These are phyloP conservation scores for Diutina catenulata DNA, from an alignment of 1,139 yeast species.

Conservation along the genomic window DNA sequence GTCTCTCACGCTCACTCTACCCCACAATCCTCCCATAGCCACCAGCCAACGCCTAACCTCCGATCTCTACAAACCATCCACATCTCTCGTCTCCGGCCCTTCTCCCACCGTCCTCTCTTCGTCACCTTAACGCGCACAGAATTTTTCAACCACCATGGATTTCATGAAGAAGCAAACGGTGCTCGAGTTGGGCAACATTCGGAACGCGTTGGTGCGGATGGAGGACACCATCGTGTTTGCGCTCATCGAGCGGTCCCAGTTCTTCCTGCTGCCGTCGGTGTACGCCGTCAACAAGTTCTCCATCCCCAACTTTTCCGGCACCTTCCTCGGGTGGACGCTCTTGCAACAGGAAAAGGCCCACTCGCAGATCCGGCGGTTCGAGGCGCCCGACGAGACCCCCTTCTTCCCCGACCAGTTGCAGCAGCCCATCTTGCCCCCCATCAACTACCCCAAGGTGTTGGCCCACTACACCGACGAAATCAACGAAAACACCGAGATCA, in stretches of 20 bases:
- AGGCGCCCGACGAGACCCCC: slow-evolving; percentile 93
- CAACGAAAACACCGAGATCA: slow-evolving; percentile 63
- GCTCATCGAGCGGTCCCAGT: slow-evolving; percentile 87
- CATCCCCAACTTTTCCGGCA: slow-evolving; percentile 63
- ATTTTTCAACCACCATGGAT: slow-evolving; percentile 44
- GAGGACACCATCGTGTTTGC: slow-evolving; percentile 93
- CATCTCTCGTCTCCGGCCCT: too few relatives aligned
- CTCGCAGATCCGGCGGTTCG: slow-evolving; percentile 78
- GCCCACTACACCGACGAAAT: slow-evolving; percentile 66
- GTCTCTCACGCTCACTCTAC: too few relatives aligned
- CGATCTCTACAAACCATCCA: too few relatives aligned
- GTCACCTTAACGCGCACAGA: not conserved
- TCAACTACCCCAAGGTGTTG: slow-evolving; percentile 67
- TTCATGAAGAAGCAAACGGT: slow-evolving; percentile 78
- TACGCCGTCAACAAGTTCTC: slow-evolving; percentile 48
- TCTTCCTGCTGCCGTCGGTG: slow-evolving; percentile 63
- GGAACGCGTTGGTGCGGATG: slow-evolving; percentile 80
- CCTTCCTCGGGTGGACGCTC: slow-evolving; percentile 80
- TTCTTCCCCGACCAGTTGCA: slow-evolving; percentile 64
- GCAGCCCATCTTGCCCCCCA: slow-evolving; percentile 63
- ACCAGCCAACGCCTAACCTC: too few relatives aligned
- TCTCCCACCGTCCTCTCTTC: too few relatives aligned
- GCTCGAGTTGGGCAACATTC: slow-evolving; percentile 66
- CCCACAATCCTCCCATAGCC: too few relatives aligned
- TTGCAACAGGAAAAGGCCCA: slow-evolving; percentile 68